Percentiles rank a stretch among this genome's conserved stretches.
Evolutionary conservation across 2,329 filamentous ascomycete genomes (phyloP).

Genomic region (Aspergillus neoniger): DNA sequence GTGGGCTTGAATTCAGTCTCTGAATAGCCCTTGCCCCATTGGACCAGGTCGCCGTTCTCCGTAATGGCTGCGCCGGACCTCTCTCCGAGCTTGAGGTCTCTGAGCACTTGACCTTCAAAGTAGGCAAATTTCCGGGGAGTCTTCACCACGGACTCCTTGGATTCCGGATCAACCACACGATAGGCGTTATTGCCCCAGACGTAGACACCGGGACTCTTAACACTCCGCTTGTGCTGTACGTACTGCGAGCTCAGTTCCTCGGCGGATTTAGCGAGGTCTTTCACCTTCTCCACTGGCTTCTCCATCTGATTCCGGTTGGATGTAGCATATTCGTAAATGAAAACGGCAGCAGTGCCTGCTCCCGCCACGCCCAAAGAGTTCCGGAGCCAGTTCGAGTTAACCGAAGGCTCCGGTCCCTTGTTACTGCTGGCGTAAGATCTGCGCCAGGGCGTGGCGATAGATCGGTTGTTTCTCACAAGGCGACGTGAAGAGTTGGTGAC

Average conservation of each 20-base stretch:
- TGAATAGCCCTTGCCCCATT: conserved; percentile 84
- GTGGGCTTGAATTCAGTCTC: conserved; percentile 64
- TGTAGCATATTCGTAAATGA: conserved; percentile 35
- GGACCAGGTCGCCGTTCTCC: conserved; percentile 83
- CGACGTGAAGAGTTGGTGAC: conserved; percentile 27
- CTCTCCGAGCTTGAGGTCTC: conserved; percentile 82
- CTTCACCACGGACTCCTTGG: conserved; percentile 75
- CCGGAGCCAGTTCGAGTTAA: conserved; percentile 32
- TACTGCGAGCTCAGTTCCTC: conserved; percentile 83
- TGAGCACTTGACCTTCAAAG: conserved; percentile 80
- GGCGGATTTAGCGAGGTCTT: conserved; percentile 22
- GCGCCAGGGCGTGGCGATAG: conserved; percentile 27
- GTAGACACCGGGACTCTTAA: conserved; percentile 83
- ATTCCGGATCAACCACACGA: conserved; percentile 81
- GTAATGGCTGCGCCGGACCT: conserved; percentile 83
- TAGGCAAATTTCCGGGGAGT: conserved; percentile 74
- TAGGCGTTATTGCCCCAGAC: conserved; percentile 89
- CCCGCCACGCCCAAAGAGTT: conserved; percentile 34
- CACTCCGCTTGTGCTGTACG: conserved; percentile 80
- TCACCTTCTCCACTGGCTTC: conserved; percentile 22
- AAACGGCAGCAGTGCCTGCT: conserved; percentile 33
- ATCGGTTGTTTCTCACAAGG: conserved; percentile 21
- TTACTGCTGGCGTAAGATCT: conserved; percentile 34
- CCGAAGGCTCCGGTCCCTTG: conserved; percentile 14
- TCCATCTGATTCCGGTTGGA: conserved; percentile 22